phyloP scores from a whole-genome alignment of 208 protist genomes.

The Crithidia bombi region DNA sequence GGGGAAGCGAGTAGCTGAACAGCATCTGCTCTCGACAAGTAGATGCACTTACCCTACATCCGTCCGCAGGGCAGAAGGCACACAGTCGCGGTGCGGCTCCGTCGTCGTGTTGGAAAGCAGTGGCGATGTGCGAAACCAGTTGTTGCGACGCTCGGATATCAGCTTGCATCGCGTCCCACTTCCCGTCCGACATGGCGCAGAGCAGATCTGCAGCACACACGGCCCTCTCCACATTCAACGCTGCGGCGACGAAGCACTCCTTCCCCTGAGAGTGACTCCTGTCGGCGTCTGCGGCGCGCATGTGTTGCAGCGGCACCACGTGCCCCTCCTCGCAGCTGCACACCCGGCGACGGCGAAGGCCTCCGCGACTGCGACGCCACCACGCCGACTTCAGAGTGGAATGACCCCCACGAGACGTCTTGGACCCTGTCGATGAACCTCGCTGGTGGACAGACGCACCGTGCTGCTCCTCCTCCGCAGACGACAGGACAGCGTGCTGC shows the following conservation, averaged over 20 bases:
- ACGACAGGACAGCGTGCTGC: not conserved
- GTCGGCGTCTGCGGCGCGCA: not conserved
- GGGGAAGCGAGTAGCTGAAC: not conserved
- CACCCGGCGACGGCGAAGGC: not conserved
- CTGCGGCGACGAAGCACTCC: not conserved
- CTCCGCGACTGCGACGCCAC: not conserved
- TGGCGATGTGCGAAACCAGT: not conserved
- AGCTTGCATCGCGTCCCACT: not conserved
- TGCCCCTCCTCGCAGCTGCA: conserved; percentile 9
- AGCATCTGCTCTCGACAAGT: not conserved
- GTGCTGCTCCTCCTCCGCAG: not conserved
- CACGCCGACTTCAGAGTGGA: not conserved
- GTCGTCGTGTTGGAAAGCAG: not conserved
- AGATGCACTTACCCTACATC: not conserved
- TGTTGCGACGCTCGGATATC: not conserved
- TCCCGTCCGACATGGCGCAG: not conserved
- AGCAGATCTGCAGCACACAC: not conserved
- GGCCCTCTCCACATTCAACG: not conserved
- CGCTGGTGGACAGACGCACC: not conserved
- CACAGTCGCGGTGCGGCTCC: not conserved
- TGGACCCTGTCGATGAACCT: not conserved
- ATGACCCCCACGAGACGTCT: not conserved
- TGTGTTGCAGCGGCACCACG: no score
- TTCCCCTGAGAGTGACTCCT: not conserved
- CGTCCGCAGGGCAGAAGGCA: not conserved